Evolutionary conservation across 108 stramenopile genomes (phyloP).

Genomic region (Skeletonema tropicum): DNA sequence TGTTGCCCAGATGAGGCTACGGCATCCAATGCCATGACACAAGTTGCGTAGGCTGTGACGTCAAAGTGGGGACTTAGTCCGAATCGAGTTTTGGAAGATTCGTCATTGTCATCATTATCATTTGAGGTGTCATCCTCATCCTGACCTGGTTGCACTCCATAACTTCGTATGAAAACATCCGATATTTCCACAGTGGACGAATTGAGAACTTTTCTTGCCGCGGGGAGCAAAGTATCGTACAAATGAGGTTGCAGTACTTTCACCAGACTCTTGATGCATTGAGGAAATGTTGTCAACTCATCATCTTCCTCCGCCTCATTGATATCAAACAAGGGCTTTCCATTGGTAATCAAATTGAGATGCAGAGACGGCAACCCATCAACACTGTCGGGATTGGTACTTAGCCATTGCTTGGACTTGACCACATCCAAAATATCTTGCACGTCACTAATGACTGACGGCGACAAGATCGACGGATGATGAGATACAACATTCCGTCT

Average conservation of each 20-base stretch:
- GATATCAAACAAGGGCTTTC: conserved; percentile 47
- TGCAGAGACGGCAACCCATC: conserved; percentile 79
- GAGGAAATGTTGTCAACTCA: conserved; percentile 27
- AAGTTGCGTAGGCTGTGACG: conserved; percentile 65
- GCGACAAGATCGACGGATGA: conserved; percentile 6
- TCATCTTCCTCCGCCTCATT: not conserved
- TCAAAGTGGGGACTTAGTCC: conserved; percentile 76
- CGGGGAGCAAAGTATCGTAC: conserved; percentile 59
- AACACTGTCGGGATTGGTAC: conserved; percentile 76
- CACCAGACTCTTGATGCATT: conserved; percentile 42
- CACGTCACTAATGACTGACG: conserved; percentile 16
- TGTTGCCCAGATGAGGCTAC: conserved; percentile 62
- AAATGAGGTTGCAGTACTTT: conserved; percentile 53
- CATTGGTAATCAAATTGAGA: conserved; percentile 67
- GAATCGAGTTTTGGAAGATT: conserved; percentile 28
- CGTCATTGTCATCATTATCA: not conserved
- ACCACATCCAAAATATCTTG: conserved; percentile 14
- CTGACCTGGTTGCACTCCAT: conserved; percentile 41
- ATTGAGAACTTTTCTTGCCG: conserved; percentile 30
- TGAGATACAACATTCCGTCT: conserved; percentile 18
- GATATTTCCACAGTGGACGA: conserved; percentile 54
- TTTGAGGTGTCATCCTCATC: not conserved
- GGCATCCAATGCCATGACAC: conserved; percentile 72
- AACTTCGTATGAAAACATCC: conserved; percentile 75
- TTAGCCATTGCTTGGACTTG: conserved; percentile 49